Evolutionary conservation across 2,329 filamentous ascomycete species (phyloP).

Genomic region (Xylaria sp.): DNA sequence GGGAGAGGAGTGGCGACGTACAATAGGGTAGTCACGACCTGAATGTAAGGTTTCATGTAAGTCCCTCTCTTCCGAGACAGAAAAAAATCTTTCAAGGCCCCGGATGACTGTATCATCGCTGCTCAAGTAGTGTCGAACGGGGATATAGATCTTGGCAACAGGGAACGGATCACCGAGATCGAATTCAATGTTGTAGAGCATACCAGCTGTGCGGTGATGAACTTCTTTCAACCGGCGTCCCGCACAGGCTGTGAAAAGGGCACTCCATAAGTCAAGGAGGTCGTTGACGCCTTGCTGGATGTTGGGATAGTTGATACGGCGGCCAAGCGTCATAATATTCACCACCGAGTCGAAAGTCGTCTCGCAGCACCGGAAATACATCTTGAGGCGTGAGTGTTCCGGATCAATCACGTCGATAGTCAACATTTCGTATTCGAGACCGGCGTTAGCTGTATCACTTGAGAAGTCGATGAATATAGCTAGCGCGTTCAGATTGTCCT

Average conservation of each 20-base stretch:
- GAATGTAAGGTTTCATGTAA: not conserved
- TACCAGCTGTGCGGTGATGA: not conserved
- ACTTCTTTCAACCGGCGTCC: not conserved
- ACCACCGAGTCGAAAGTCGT: not conserved
- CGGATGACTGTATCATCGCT: not conserved
- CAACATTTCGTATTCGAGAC: not conserved
- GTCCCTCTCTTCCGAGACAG: not conserved
- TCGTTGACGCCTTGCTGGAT: not conserved
- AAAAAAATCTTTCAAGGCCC: not conserved
- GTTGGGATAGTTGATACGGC: not conserved
- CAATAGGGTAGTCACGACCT: not conserved
- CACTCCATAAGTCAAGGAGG: not conserved
- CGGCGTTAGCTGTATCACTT: not conserved
- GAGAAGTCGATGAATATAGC: not conserved
- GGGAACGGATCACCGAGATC: not conserved
- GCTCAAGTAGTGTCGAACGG: not conserved
- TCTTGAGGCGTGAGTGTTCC: not conserved
- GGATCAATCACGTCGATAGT: not conserved
- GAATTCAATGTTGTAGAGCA: not conserved
- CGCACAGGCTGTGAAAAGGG: not conserved
- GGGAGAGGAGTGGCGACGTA: not conserved
- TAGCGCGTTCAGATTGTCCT: not conserved
- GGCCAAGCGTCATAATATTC: not conserved
- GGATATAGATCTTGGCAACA: not conserved
- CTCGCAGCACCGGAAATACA: not conserved